Evolutionary conservation across 495 filamentous ascomycete genomes (phyloP).

Genomic region (Penicillium parvum): DNA sequence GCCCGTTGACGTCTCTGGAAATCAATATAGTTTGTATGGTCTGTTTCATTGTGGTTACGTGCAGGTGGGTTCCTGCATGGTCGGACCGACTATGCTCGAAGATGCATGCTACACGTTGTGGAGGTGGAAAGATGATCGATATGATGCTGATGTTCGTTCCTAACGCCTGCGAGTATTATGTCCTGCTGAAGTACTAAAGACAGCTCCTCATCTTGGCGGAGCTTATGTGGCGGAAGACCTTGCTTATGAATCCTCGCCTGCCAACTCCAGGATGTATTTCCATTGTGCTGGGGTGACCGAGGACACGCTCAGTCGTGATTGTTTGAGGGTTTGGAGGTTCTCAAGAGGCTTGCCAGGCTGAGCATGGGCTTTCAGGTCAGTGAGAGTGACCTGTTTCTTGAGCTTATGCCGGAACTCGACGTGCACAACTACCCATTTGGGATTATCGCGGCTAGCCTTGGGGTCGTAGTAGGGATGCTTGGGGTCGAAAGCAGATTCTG

Average conservation of each 20-base stretch:
- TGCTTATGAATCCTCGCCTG: slow-evolving; percentile 19
- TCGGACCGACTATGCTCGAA: too few species aligned
- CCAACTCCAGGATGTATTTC: slow-evolving; percentile 65
- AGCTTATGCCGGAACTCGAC: slow-evolving; percentile 84
- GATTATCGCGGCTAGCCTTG: slow-evolving; percentile 64
- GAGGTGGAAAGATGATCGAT: too few species aligned
- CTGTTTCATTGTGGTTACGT: too few species aligned
- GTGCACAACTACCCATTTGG: slow-evolving; percentile 85
- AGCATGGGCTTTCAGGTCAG: slow-evolving; percentile 63
- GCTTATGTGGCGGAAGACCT: background rate
- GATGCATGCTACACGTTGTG: too few species aligned
- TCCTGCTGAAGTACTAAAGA: background rate
- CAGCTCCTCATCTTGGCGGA: too few species aligned
- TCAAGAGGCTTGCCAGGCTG: slow-evolving; percentile 60
- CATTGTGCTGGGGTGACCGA: slow-evolving; percentile 70
- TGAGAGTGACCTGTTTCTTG: slow-evolving; percentile 61
- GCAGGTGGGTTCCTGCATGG: too few species aligned
- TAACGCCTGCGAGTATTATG: background rate
- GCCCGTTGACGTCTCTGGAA: too few species aligned
- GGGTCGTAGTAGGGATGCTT: slow-evolving; percentile 79
- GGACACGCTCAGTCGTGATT: slow-evolving; percentile 77
- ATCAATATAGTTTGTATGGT: too few species aligned
- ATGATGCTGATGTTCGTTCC: too few species aligned
- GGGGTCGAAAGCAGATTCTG: slow-evolving; percentile 77
- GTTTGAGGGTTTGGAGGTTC: slow-evolving; percentile 78